A percentile compares a stretch with the other conserved stretches of the same genome.
These are phyloP conservation scores for Ophiostoma populinum DNA, from an alignment of 2,329 filamentous ascomycete genomes.

Conservation along the genomic window DNA sequence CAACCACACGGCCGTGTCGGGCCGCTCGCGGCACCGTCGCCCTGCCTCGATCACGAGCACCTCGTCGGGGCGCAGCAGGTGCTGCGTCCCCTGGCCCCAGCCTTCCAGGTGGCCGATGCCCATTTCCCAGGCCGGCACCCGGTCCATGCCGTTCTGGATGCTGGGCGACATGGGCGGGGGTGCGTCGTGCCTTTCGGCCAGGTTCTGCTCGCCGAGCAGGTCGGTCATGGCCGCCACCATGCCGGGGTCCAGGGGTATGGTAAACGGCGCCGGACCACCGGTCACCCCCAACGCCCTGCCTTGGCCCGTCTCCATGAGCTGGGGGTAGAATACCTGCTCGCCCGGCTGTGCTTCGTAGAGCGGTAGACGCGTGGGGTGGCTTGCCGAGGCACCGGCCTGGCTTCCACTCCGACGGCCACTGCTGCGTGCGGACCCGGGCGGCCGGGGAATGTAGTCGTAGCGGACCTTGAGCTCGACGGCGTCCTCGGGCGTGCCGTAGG, in stretches of 20 bases:
- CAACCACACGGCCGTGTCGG: constrained; percentile 30
- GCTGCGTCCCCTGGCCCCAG: constrained; percentile 30
- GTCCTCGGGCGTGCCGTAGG: constrained; percentile 30
- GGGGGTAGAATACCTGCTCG: no score
- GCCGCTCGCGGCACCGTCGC: constrained; percentile 18
- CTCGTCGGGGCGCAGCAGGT: constrained; percentile 39
- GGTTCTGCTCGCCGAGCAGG: no score
- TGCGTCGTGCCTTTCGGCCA: not conserved
- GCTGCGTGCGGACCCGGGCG: no score
- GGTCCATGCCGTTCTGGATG: constrained; percentile 23
- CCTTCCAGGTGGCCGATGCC: constrained; percentile 37
- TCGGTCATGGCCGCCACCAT: no score
- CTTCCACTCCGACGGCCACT: not conserved
- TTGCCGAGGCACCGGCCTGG: not conserved
- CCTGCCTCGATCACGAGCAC: constrained; percentile 38
- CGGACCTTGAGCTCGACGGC: constrained; percentile 38
- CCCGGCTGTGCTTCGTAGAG: no score
- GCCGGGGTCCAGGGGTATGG: no score
- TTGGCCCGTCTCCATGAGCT: no score
- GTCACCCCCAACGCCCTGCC: no score
- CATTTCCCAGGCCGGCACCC: constrained; percentile 32
- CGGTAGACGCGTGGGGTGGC: not conserved
- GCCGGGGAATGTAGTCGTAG: constrained; percentile 32
- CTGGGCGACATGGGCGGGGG: no score
- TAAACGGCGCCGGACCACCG: no score